phyloP scores from a whole-genome alignment of 2,329 filamentous ascomycete genomes.

The Fusarium nelsonii region DNA sequence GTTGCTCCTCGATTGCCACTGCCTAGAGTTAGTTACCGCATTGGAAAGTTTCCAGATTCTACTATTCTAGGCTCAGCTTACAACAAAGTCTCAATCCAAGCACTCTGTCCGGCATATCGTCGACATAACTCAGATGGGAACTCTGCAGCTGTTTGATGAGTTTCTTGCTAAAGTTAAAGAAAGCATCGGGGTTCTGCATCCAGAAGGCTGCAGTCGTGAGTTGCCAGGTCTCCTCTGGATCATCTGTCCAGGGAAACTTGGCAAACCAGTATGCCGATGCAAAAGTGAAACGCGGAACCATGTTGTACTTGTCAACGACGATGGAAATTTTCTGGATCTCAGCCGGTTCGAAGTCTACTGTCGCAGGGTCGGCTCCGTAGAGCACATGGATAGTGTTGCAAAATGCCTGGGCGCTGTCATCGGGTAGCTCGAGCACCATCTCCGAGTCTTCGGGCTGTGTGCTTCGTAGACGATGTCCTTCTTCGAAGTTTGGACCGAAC shows the following conservation, averaged over 20 bases:
- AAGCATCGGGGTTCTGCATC: conserved; percentile 17
- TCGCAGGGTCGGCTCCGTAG: conserved; percentile 19
- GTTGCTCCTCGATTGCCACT: conserved; percentile 32
- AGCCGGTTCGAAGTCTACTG: conserved; percentile 7
- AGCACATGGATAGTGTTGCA: conserved; percentile 11
- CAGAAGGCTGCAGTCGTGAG: conserved; percentile 22
- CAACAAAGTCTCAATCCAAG: conserved; percentile 28
- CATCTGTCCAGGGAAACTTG: conserved; percentile 19
- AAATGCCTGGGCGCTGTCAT: conserved; percentile 15
- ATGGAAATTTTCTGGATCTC: conserved; percentile 23
- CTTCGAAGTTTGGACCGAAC: conserved; percentile 23
- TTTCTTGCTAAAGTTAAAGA: conserved; percentile 25
- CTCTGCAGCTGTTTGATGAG: conserved; percentile 17
- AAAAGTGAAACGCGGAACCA: conserved; percentile 22
- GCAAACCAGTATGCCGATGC: conserved; percentile 27
- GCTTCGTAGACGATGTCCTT: conserved; percentile 12
- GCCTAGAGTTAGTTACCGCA: neutral
- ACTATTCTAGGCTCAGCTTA: neutral
- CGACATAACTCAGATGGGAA: conserved; percentile 11
- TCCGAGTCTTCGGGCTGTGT: neutral
- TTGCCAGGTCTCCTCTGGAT: conserved; percentile 29
- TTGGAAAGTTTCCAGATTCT: rapidly evolving
- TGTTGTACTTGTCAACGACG: conserved; percentile 30
- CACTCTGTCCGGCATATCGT: conserved; percentile 6
- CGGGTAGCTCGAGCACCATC: conserved; percentile 26